phyloP scores from a whole-genome alignment of 2,329 filamentous ascomycete species.

The Calonectria henricotiae region DNA sequence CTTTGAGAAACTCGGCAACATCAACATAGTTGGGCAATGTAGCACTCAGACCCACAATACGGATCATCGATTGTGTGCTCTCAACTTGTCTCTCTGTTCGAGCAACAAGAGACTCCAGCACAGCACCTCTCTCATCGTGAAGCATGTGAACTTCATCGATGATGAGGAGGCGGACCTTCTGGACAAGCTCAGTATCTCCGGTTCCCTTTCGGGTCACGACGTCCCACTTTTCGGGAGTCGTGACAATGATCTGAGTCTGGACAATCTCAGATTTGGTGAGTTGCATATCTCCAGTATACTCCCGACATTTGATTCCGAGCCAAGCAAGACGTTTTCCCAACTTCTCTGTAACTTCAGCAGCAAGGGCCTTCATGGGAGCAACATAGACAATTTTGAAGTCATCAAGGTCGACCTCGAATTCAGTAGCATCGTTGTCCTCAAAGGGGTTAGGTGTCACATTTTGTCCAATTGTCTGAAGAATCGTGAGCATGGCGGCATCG shows the following conservation, averaged over 20 bases:
- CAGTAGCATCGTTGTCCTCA: conserved; percentile 79
- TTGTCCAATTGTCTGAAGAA: conserved; percentile 91
- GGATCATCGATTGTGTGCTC: conserved; percentile 96
- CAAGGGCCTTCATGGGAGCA: conserved; percentile 98
- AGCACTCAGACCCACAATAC: conserved; percentile 94
- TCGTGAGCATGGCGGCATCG: conserved; percentile 96
- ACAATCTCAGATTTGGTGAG: conserved; percentile 97
- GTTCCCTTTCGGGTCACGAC: conserved; percentile 98
- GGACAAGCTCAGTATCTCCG: conserved; percentile 96
- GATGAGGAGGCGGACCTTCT: conserved; percentile 95
- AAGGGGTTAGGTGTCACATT: conserved; percentile 86
- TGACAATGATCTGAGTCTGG: conserved; percentile 97
- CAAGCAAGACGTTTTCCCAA: conserved; percentile 92
- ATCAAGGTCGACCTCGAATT: conserved; percentile 87
- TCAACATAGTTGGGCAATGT: conserved; percentile 97
- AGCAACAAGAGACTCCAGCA: conserved; percentile 95
- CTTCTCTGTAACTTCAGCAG: conserved; percentile 96
- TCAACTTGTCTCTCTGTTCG: conserved; percentile 97
- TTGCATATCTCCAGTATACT: conserved; percentile 99
- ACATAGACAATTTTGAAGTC: conserved; percentile 99
- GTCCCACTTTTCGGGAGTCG: conserved; percentile 99
- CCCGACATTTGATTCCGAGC: conserved; percentile 92
- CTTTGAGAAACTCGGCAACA: conserved; percentile 96
- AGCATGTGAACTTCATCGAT: conserved; percentile 99
- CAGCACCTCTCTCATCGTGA: conserved; percentile 96